Conservation (phyloP, 2,329 filamentous ascomycete genomes). For the Herpomyces periplanetae region DNA sequence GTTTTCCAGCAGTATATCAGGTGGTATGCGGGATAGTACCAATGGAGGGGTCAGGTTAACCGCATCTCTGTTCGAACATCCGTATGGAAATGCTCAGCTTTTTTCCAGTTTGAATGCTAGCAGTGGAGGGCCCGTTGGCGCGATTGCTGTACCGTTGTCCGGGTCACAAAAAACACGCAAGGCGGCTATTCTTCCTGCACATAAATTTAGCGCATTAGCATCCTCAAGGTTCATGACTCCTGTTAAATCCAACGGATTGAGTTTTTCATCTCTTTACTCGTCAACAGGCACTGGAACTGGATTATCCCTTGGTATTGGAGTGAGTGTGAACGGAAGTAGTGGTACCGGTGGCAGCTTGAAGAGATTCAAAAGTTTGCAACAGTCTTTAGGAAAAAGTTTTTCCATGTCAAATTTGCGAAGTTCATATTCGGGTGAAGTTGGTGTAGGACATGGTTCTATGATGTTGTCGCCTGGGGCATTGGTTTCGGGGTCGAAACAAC, state of each 20-base stretch:
- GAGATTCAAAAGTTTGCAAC: constrained; percentile 20
- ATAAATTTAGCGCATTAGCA: constrained; percentile 47
- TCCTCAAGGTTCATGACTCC: constrained; percentile 44
- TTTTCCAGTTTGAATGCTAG: constrained; percentile 31
- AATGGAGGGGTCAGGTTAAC: too few species aligned
- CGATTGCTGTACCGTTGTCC: constrained; percentile 56
- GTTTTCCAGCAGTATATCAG: too few species aligned
- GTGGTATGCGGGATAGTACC: too few species aligned
- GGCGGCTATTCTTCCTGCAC: constrained; percentile 39
- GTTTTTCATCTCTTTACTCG: constrained; percentile 72
- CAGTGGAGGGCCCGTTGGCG: constrained; percentile 30
- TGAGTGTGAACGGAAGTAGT: constrained; percentile 23
- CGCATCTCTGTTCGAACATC: constrained; percentile 43
- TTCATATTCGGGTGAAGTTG: constrained; percentile 43
- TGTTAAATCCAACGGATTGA: constrained; percentile 40
- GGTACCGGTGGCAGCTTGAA: constrained; percentile 9
- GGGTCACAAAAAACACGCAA: constrained; percentile 36
- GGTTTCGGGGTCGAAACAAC: constrained; percentile 15
- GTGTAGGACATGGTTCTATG: constrained; percentile 9
- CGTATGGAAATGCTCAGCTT: constrained; percentile 56
- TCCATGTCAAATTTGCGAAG: constrained; percentile 54
- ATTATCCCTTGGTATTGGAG: constrained; percentile 24
- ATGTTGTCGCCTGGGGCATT: constrained; percentile 6
- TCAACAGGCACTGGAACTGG: constrained; percentile 37
- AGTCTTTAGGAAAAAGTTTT: constrained; percentile 45